Conservation (phyloP, 2,329 filamentous ascomycete genomes). For the Penicillium sp. region DNA sequence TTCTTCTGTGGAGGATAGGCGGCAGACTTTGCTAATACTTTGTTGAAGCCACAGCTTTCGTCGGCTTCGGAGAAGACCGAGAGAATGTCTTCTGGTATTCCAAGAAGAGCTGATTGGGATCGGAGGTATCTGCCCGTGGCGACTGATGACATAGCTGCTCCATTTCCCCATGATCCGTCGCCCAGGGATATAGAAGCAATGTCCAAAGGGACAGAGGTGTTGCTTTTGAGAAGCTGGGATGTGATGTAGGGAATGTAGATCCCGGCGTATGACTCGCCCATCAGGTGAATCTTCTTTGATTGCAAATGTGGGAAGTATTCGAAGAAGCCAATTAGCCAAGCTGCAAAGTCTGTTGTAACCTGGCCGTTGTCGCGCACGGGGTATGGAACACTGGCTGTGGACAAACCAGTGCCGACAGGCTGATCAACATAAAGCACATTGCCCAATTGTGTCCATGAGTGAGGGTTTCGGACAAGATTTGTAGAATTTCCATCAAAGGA, state of each 20-base stretch:
- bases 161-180: slow-evolving; percentile 39
- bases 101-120: slow-evolving; percentile 25
- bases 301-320: slow-evolving; percentile 31
- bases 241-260: slow-evolving; percentile 43
- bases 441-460: slow-evolving; percentile 36
- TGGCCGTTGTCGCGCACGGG: slow-evolving; percentile 28
- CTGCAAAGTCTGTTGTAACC: slow-evolving; percentile 32
- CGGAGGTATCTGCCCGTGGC: slow-evolving; percentile 31
- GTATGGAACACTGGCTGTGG: slow-evolving; percentile 32
- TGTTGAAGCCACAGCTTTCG: slow-evolving; percentile 33
- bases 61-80: slow-evolving; percentile 33
- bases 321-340: slow-evolving; percentile 36
- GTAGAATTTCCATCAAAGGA: slow-evolving; percentile 33
- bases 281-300: slow-evolving; percentile 36
- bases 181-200: slow-evolving; percentile 39
- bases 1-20: slow-evolving; percentile 33
- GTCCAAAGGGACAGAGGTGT: slow-evolving; percentile 29
- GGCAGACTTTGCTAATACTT: slow-evolving; percentile 27
- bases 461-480: slow-evolving; percentile 22
- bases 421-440: slow-evolving; percentile 41
- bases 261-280: slow-evolving; percentile 42
- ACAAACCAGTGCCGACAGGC: slow-evolving; percentile 39
- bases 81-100: slow-evolving; percentile 30
- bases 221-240: slow-evolving; percentile 30
- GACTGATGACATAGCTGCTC: slow-evolving; percentile 36